phyloP scores from a whole-genome alignment of 2,329 filamentous ascomycete genomes.

The Dactylellina cionopaga region DNA sequence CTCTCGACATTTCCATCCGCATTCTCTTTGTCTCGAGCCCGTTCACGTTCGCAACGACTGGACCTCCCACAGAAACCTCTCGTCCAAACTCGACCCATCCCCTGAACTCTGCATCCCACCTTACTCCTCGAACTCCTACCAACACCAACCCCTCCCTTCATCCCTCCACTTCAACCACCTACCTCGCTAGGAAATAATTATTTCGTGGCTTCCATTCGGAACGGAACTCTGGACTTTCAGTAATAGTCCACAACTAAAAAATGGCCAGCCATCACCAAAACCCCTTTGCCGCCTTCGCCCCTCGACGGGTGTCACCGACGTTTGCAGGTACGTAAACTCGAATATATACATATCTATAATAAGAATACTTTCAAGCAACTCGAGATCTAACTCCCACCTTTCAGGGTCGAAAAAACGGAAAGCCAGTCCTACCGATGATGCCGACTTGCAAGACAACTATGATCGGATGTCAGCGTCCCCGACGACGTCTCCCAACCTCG shows the following conservation, averaged over 20 bases:
- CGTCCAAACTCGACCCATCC: conserved; percentile 28
- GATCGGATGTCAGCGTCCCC: conserved; percentile 94
- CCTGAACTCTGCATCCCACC: conserved; percentile 33
- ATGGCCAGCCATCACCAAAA: conserved; percentile 33
- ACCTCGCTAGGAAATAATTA: background rate
- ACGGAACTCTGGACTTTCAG: background rate
- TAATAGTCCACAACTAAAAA: background rate
- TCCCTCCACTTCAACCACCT: background rate
- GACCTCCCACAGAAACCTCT: conserved; percentile 3
- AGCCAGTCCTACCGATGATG: conserved; percentile 37
- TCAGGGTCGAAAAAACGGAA: conserved; percentile 41
- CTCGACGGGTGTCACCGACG: conserved; percentile 38
- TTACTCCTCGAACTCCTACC: background rate
- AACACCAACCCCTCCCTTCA: background rate
- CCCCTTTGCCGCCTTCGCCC: conserved; percentile 35
- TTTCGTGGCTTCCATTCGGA: background rate
- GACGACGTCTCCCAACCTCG: conserved; percentile 78
- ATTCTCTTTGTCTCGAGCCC: conserved; percentile 37
- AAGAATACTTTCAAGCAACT: background rate
- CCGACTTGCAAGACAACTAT: conserved; percentile 65
- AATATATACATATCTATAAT: background rate
- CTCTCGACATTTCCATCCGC: conserved; percentile 38
- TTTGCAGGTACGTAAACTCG: background rate
- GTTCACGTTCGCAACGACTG: conserved; percentile 40
- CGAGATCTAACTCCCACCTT: background rate